phyloP scores from a whole-genome alignment of 2,329 filamentous ascomycete species.

The Fusarium compactum region DNA sequence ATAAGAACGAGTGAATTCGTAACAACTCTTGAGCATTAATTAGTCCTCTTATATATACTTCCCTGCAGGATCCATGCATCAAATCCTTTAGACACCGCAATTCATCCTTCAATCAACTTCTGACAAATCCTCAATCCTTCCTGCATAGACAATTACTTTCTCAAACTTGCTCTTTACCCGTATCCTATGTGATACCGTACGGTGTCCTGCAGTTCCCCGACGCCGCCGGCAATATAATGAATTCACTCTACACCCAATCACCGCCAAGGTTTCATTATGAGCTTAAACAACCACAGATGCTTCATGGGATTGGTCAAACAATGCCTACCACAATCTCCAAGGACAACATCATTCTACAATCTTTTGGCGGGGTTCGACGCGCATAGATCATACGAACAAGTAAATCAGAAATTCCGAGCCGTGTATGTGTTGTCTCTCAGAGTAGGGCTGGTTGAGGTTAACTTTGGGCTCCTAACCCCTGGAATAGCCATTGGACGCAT shows the following conservation, averaged over 20 bases:
- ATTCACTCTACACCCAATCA: constrained; percentile 1
- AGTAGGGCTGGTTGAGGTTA: background rate
- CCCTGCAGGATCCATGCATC: background rate
- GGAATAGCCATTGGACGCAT: constrained; percentile 29
- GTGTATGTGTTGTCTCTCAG: background rate
- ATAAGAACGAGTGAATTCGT: background rate
- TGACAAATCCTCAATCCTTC: constrained; percentile 12
- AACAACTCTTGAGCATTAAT: background rate
- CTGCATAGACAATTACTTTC: constrained; percentile 19
- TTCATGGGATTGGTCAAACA: background rate
- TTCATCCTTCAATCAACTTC: constrained; percentile 13
- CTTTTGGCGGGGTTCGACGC: background rate
- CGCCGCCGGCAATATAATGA: background rate
- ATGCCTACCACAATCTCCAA: background rate
- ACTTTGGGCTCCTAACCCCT: background rate
- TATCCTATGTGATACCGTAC: background rate
- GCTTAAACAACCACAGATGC: background rate
- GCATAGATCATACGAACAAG: background rate
- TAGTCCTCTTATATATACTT: background rate
- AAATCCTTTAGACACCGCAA: background rate
- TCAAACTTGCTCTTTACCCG: constrained; percentile 28
- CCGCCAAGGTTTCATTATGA: background rate
- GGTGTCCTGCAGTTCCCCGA: background rate
- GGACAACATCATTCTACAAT: background rate
- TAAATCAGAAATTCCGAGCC: background rate